phyloP scores from a whole-genome alignment of 257 asterid genomes.

The Salvia hispanica region DNA sequence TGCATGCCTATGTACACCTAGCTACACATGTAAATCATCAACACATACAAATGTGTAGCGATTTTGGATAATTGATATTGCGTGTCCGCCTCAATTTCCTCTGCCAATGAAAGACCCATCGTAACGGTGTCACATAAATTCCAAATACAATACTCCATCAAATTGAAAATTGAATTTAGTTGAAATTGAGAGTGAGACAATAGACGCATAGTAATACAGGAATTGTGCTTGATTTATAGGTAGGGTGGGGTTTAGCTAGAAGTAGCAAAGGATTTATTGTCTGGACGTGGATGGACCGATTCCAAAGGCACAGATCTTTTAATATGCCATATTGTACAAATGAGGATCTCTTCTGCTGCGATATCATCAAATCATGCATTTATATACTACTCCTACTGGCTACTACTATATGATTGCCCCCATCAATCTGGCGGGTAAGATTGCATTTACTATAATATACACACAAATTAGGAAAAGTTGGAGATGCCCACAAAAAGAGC shows the following conservation, averaged over 20 bases:
- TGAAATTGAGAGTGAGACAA: no score
- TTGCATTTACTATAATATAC: constrained; percentile 2
- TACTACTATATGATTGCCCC: constrained; percentile 35
- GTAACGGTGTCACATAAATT: not conserved
- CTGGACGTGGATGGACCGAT: constrained; percentile 25
- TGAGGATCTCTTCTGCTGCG: constrained; percentile 40
- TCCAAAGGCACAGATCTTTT: constrained; percentile 6
- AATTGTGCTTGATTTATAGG: not conserved
- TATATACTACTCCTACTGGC: no score
- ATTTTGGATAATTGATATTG: constrained; percentile 24
- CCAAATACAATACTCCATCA: no score
- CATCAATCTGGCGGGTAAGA: constrained; percentile 27
- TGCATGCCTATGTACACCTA: constrained; percentile 16
- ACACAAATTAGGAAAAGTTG: constrained; percentile 28
- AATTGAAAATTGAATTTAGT: no score
- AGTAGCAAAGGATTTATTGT: not conserved
- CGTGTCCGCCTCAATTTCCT: constrained; percentile 19
- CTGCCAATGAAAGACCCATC: constrained; percentile 29
- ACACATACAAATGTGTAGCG: not conserved
- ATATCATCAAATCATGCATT: constrained; percentile 11
- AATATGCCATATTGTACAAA: constrained; percentile 32
- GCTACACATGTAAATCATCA: no score
- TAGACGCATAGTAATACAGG: not conserved
- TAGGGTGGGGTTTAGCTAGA: not conserved
- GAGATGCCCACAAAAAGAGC: constrained; percentile 33